phyloP scores from a whole-genome alignment of 75 land plant species.

The Isoetes taiwanensis region DNA sequence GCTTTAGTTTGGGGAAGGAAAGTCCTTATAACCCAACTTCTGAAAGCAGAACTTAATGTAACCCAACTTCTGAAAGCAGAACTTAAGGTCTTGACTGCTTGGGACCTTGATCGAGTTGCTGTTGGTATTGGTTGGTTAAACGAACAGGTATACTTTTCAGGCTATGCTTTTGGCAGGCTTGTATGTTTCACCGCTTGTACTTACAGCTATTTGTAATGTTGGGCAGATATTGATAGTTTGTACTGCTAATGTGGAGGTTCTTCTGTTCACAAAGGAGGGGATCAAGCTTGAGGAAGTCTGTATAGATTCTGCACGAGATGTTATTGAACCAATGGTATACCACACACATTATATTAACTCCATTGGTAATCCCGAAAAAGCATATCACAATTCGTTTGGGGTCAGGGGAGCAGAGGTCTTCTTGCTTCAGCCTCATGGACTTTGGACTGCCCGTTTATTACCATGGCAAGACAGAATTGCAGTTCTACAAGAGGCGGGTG shows the following conservation, averaged over 20 bases:
- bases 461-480: slow-evolving; percentile 94
- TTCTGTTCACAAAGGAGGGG: slow-evolving; percentile 77
- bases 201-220: not conserved
- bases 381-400: slow-evolving; percentile 68
- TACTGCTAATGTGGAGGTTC: slow-evolving; percentile 60
- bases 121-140: slow-evolving; percentile 87
- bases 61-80: no score
- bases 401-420: slow-evolving; percentile 80
- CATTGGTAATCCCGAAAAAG: slow-evolving; percentile 93
- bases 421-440: slow-evolving; percentile 60
- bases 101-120: slow-evolving; percentile 78
- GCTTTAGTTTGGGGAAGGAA: slow-evolving; percentile 91
- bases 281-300: no score
- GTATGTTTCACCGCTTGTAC: not conserved
- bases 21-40: slow-evolving; percentile 59
- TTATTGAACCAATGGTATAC: slow-evolving; percentile 35
- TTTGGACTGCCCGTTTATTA: slow-evolving; percentile 72
- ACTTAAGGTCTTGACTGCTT: slow-evolving; percentile 45
- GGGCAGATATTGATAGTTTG: slow-evolving; percentile 75
- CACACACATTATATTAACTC: slow-evolving; percentile 63
- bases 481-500: slow-evolving; percentile 87
- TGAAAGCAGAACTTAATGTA: slow-evolving; percentile 76
- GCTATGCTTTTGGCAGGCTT: not conserved
- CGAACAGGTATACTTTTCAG: slow-evolving; percentile 47
- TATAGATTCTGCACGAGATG: no score